phyloP scores from a whole-genome alignment of 345 rosid species.

The Capsella bursapastoris region DNA sequence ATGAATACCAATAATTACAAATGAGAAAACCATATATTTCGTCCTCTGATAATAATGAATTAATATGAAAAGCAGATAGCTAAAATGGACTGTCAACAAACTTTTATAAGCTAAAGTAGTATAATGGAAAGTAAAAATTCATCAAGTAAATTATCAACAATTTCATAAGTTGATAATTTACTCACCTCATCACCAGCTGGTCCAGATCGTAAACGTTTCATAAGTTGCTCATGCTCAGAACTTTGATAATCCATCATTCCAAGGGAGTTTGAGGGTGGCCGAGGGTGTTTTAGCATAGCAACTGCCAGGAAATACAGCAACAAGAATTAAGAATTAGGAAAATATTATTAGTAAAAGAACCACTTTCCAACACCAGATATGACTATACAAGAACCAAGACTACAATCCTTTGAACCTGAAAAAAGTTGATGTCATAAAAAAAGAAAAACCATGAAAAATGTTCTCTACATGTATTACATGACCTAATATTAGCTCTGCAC shows the following conservation, averaged over 20 bases:
- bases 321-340: constrained; percentile 1
- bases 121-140: neutral
- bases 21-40: constrained; percentile 7
- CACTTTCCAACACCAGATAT: neutral
- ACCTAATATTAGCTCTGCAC: constrained; percentile 41
- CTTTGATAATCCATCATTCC: constrained; percentile 81
- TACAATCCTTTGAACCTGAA: neutral
- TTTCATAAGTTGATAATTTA: neutral
- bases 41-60: constrained; percentile 3
- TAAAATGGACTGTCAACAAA: neutral
- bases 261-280: constrained; percentile 67
- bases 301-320: constrained; percentile 47
- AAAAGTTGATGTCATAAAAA: too few relatives aligned
- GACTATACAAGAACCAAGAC: neutral
- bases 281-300: constrained; percentile 74
- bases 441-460: neutral
- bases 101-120: neutral
- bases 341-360: neutral
- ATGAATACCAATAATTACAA: neutral
- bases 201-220: constrained; percentile 81
- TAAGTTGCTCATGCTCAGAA: constrained; percentile 79
- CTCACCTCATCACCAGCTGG: constrained; percentile 53
- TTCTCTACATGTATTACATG: neutral
- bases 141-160: neutral
- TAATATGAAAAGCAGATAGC: constrained; percentile 1